phyloP scores from a whole-genome alignment of 805 yeast species.

The Groenewaldozyma salmanticensis region DNA sequence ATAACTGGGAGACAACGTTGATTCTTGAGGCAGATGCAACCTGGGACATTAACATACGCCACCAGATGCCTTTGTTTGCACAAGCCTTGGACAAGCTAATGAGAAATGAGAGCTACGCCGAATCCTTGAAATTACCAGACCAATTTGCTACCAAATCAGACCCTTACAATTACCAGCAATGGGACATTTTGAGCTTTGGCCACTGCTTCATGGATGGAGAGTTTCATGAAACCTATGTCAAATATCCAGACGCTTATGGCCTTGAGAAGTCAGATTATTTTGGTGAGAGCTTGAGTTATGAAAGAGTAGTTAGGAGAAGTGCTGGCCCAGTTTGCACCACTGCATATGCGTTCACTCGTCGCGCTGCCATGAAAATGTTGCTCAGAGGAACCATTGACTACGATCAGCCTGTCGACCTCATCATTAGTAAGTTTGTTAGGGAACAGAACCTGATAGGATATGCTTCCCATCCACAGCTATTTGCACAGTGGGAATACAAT shows the following conservation, averaged over 20 bases:
- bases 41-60: slow-evolving; percentile 9
- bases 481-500: slow-evolving; percentile 11
- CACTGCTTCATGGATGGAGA: slow-evolving; percentile 3
- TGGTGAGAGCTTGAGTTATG: background rate
- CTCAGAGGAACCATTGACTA: slow-evolving; percentile 7
- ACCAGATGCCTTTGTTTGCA: slow-evolving; percentile 3
- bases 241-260: slow-evolving; percentile 4
- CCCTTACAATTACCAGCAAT: slow-evolving; percentile 7
- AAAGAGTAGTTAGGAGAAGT: slow-evolving; percentile 5
- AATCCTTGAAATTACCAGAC: background rate
- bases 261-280: background rate
- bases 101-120: background rate
- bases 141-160: slow-evolving; percentile 5
- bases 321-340: slow-evolving; percentile 9
- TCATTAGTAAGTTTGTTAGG: slow-evolving; percentile 4
- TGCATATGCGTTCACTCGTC: slow-evolving; percentile 9
- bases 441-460: slow-evolving; percentile 4
- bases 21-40: slow-evolving; percentile 13
- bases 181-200: slow-evolving; percentile 10
- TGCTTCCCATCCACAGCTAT: slow-evolving; percentile 5
- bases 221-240: background rate
- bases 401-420: slow-evolving; percentile 8
- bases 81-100: slow-evolving; percentile 5
- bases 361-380: slow-evolving; percentile 11
- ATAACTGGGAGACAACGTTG: slow-evolving; percentile 3